Evolutionary conservation across 2,329 filamentous ascomycete species (phyloP).

Genomic region (Trichoderma brevicompactum): DNA sequence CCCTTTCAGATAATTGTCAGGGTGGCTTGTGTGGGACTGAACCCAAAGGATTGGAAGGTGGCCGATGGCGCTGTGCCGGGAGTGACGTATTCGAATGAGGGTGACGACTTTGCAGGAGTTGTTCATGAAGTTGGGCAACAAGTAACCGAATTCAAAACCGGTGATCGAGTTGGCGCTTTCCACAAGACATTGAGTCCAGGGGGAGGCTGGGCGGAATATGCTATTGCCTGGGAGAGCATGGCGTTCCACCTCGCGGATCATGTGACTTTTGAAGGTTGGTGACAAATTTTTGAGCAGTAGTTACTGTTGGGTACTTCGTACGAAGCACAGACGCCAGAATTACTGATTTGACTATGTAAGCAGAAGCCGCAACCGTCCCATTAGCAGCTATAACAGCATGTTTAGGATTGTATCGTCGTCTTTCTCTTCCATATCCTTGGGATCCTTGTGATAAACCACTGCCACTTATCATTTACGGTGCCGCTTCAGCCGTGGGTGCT

Average conservation of each 20-base stretch:
- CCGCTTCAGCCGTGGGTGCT: constrained; percentile 57
- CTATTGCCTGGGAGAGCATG: constrained; percentile 57
- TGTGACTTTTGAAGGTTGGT: constrained; percentile 51
- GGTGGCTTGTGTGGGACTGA: constrained; percentile 32
- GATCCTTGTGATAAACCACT: neutral
- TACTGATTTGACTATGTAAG: neutral
- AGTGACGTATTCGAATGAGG: constrained; percentile 30
- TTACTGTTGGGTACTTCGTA: too few relatives aligned
- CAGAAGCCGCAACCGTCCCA: neutral
- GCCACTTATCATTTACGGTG: constrained; percentile 53
- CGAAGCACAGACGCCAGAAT: neutral
- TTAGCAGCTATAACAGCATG: constrained; percentile 53
- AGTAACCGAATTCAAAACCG: constrained; percentile 35
- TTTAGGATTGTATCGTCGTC: constrained; percentile 37
- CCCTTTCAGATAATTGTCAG: constrained; percentile 34
- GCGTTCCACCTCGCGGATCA: constrained; percentile 58
- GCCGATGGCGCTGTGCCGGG: constrained; percentile 5
- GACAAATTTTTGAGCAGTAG: constrained; percentile 5
- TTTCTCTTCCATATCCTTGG: neutral
- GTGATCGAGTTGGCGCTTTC: constrained; percentile 52
- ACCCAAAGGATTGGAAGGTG: constrained; percentile 38
- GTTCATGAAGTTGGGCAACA: constrained; percentile 33
- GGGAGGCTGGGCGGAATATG: constrained; percentile 64
- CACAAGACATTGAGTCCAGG: constrained; percentile 42
- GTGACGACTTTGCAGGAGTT: constrained; percentile 37